phyloP scores from a whole-genome alignment of 441 rosid genomes.

The Mallotus japonicus region DNA sequence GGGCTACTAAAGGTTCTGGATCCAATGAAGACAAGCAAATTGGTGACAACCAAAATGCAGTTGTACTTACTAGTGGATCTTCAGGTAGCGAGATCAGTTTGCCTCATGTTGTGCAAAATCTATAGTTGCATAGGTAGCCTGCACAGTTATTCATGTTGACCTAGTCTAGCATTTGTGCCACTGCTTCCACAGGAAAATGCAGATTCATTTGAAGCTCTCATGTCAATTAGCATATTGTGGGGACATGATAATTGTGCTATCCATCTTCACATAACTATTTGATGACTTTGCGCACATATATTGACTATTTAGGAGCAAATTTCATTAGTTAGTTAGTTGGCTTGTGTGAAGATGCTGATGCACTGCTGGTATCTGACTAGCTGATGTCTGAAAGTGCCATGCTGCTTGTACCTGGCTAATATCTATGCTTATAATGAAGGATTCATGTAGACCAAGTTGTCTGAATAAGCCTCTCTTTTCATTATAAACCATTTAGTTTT shows the following conservation, averaged over 20 bases:
- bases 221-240: not conserved
- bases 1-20: conserved; percentile 87
- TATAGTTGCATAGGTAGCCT: not conserved
- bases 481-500: not conserved
- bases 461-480: not conserved
- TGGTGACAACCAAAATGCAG: conserved; percentile 67
- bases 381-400: not conserved
- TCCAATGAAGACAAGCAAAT: conserved; percentile 75
- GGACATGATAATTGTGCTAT: conserved; percentile 6
- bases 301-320: not conserved
- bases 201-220: not conserved
- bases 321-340: not conserved
- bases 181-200: not conserved
- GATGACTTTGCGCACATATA: not conserved
- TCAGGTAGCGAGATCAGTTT: conserved; percentile 39
- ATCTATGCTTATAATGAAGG: not conserved
- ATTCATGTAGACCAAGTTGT: not conserved
- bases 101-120: not conserved
- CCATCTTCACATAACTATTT: not conserved
- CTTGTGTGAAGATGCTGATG: not conserved
- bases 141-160: not conserved
- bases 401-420: not conserved
- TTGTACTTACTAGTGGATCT: conserved; percentile 74
- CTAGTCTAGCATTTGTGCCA: not conserved
- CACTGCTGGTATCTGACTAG: not conserved